A percentile compares a stretch with the other conserved stretches of the same genome.
Conservation (phyloP, 140 eudicot species). For the Anethum foeniculum region DNA sequence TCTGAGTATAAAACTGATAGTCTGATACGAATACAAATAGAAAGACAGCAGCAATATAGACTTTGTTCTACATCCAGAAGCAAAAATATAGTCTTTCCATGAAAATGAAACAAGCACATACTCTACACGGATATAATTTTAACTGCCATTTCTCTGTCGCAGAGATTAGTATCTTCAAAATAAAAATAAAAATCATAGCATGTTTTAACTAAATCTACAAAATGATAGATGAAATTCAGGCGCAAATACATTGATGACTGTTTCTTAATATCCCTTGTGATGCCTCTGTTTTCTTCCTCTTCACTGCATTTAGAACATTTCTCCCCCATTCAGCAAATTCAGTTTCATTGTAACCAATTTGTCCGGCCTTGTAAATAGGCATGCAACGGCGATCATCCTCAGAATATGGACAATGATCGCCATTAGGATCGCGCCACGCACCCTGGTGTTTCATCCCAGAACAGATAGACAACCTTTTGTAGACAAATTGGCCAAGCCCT, state of each 20-base stretch:
- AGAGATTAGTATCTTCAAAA: too few relatives aligned
- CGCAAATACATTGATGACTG: not conserved
- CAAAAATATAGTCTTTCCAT: not conserved
- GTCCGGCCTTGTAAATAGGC: conserved; percentile 54
- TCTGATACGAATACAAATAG: not conserved
- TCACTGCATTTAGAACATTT: conserved; percentile 33
- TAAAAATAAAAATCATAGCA: not conserved
- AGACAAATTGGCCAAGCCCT: conserved; percentile 74
- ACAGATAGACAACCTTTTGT: conserved; percentile 72
- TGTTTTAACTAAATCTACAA: not conserved
- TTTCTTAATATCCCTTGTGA: not conserved
- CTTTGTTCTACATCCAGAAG: not conserved
- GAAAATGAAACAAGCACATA: not conserved
- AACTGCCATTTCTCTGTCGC: not conserved
- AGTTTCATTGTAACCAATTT: conserved; percentile 58
- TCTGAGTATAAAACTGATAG: not conserved
- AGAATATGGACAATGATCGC: conserved; percentile 44
- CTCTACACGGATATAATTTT: not conserved
- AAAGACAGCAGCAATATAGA: not conserved
- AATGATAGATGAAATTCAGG: not conserved
- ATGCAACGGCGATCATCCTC: conserved; percentile 73
- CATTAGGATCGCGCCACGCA: conserved; percentile 63
- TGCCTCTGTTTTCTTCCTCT: conserved; percentile 1
- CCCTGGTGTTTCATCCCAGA: conserved; percentile 82
- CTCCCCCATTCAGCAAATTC: conserved; percentile 57